Percentiles rank a stretch among this genome's conserved stretches.
These are phyloP conservation scores for Penicillium chermesinum DNA, from an alignment of 495 filamentous ascomycete genomes.

Conservation along the genomic window DNA sequence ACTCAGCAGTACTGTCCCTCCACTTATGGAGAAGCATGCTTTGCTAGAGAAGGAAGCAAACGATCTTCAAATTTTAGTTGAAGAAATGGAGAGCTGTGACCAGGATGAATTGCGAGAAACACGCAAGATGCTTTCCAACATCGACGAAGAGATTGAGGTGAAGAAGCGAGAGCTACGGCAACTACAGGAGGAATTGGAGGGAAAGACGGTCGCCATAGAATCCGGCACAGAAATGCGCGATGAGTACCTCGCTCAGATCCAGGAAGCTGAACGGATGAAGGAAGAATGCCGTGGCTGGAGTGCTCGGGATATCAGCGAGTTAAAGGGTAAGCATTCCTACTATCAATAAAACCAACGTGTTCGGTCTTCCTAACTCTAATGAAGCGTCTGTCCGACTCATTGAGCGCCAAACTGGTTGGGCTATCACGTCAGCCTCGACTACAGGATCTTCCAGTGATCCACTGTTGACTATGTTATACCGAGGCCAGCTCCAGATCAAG, in stretches of 20 bases:
- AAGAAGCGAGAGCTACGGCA: constrained; percentile 62
- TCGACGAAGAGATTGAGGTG: constrained; percentile 62
- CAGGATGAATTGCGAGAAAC: constrained; percentile 67
- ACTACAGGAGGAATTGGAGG: constrained; percentile 56
- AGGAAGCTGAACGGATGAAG: constrained; percentile 74
- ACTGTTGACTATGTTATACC: constrained; percentile 71
- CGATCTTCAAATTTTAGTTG: constrained; percentile 61
- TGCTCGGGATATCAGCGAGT: constrained; percentile 62
- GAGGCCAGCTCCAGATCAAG: constrained; percentile 66
- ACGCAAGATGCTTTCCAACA: constrained; percentile 54
- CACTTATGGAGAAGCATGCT: constrained; percentile 50
- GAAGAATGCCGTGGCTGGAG: constrained; percentile 90
- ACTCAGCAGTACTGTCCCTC: constrained; percentile 60
- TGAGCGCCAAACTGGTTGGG: constrained; percentile 73
- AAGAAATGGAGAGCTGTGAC: constrained; percentile 74
- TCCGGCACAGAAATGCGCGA: constrained; percentile 59
- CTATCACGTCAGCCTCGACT: constrained; percentile 57
- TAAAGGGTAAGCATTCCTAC: constrained; percentile 60
- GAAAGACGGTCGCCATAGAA: constrained; percentile 57
- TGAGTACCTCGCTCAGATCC: constrained; percentile 65
- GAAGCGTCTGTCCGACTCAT: constrained; percentile 62
- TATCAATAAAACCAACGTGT: too few species aligned
- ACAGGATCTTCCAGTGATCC: constrained; percentile 36
- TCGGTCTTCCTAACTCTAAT: neutral
- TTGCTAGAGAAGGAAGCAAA: constrained; percentile 59